These are phyloP conservation scores for Helianthus annuus DNA, from an alignment of 129 eudicot species.

Conservation along the genomic window HanXRQr2.0-SUNRISE NC_035449.2:69868865-69869364, in stretches of 20 bases:
- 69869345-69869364: neutral
- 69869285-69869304: constrained; percentile 16
- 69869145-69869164: neutral
- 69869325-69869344: constrained; percentile 1
- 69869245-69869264: constrained; percentile 26
- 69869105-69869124: no score
- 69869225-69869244: constrained; percentile 35
- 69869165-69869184: neutral
- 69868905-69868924: no score
- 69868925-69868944: no score
- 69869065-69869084: no score
- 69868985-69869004: neutral
- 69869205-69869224: constrained; percentile 1
- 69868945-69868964: neutral
- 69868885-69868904: no score
- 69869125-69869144: neutral
- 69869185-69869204: constrained; percentile 6
- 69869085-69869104: no score
- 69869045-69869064: neutral
- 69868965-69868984: neutral
- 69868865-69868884: no score
- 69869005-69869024: no score
- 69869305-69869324: neutral
- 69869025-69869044: no score
- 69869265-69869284: constrained; percentile 15